Percentiles rank a stretch among this genome's conserved stretches.
Conservation (phyloP, 495 filamentous ascomycete species). For the Endocarpon pusillum region DNA sequence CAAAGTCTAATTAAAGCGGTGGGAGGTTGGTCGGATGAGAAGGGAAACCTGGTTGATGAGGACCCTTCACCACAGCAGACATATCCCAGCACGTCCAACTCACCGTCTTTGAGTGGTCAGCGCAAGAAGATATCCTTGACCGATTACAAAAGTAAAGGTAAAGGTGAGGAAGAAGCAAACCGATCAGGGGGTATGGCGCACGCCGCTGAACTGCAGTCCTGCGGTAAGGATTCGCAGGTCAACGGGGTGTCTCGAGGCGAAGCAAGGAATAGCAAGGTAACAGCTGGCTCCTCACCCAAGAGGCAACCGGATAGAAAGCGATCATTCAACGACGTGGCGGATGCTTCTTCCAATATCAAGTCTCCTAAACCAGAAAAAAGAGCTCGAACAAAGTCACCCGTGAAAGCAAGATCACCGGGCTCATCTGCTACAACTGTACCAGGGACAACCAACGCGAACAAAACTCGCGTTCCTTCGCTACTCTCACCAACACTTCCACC, state of each 20-base stretch:
- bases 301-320: slow-evolving; percentile 11
- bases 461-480: slow-evolving; percentile 20
- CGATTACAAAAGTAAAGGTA: slow-evolving; percentile 31
- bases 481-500: slow-evolving; percentile 28
- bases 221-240: too few species aligned
- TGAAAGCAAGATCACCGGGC: slow-evolving; percentile 9
- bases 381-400: slow-evolving; percentile 14
- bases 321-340: slow-evolving; percentile 7
- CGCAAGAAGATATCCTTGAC: slow-evolving; percentile 32
- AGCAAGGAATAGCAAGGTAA: slow-evolving; percentile 8
- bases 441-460: slow-evolving; percentile 8
- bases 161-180: too few species aligned
- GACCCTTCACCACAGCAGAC: slow-evolving; percentile 15
- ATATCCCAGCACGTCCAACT: slow-evolving; percentile 19
- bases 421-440: too few species aligned
- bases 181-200: too few species aligned
- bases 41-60: slow-evolving; percentile 29
- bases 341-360: slow-evolving; percentile 9
- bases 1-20: slow-evolving; percentile 30
- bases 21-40: slow-evolving; percentile 36
- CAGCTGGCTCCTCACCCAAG: slow-evolving; percentile 6
- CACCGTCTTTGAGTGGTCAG: slow-evolving; percentile 12
- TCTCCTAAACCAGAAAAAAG: slow-evolving; percentile 19
- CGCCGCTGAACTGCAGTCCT: too few species aligned
- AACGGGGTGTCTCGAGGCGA: too few species aligned